Evolutionary conservation across 176 grass and related monocot species (phyloP).

Genomic region (Ampelocalamus luodianensis): DNA sequence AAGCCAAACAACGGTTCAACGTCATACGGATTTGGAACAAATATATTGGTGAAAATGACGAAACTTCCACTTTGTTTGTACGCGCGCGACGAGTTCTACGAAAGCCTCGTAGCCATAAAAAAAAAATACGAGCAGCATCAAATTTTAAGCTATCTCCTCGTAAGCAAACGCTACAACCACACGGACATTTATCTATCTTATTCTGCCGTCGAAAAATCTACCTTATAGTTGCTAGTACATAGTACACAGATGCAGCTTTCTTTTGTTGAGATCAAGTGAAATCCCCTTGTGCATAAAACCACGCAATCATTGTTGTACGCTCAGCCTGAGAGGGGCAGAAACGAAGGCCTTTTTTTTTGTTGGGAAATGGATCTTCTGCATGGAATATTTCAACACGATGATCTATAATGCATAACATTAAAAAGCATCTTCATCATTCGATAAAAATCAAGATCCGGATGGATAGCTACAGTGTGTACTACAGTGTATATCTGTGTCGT

Average conservation of each 20-base stretch:
- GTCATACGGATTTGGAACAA: background rate
- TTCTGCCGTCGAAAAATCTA: background rate
- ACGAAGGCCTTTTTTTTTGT: background rate
- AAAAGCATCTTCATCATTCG: too few species aligned
- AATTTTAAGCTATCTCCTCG: background rate
- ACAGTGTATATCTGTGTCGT: too few species aligned
- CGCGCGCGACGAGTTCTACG: accelerated
- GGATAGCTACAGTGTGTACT: too few species aligned
- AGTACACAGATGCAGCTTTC: background rate
- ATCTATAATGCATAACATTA: too few species aligned
- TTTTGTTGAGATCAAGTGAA: background rate
- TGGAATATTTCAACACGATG: accelerated
- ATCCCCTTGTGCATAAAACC: background rate
- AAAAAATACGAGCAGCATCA: background rate
- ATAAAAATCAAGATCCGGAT: too few species aligned
- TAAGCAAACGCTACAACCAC: background rate
- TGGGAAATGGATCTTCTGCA: background rate
- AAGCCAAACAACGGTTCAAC: background rate
- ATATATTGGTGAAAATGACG: background rate
- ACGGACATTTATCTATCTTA: background rate
- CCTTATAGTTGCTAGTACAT: background rate
- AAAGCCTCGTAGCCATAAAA: background rate
- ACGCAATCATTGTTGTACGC: background rate
- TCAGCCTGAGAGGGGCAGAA: background rate
- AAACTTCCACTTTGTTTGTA: background rate